Base-by-base conservation (phyloP, 1,139 yeast species). In the Pichia inconspicua region DNA sequence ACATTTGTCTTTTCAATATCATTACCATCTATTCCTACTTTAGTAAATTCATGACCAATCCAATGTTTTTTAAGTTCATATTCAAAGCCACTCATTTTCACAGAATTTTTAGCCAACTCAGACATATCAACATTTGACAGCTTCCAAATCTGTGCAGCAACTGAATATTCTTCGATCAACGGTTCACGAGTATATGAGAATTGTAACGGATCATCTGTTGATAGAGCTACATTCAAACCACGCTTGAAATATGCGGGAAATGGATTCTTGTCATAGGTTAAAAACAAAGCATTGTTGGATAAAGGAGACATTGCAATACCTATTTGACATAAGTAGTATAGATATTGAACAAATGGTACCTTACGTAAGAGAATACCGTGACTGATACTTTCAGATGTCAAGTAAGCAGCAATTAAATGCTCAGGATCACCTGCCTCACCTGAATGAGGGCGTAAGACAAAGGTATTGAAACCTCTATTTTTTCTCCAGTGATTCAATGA, bases 361-460 rank as follows among this genome's bases (percentile, higher is more conserved):
- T 94, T 94, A 66, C 98, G 79, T 59, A 94, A 73, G 52, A 90
- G 68, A 53, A 94, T 94, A 51, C 99, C 99, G 63, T 94, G 99
- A 41, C 95, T 87, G 53, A 92, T 94, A 47, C 95, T 87, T 61
- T 92, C 95, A 1, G 97, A 82, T 0, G 95, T 80, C 60, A 94
- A 69, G 61, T 85, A 94, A 0, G 98, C 94, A 48, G 92, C 77
- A 41, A 90, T 88, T 63, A 94, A 74, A 69, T 94, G 98, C 60
- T 90, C 97, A 1, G 98, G 97, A 61, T 94, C 97, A 48, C 99
- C 99, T 6, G 98, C 99, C 67, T 94, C 99, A 55, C 99, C 99
- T 59, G 96, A 87, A 65, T 94, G 99, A 2, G 99, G 99, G 60
- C 98, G 78, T 58, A 94, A 72, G 19, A 88, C 95, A 67, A 94